These are phyloP conservation scores for Mycena vulgaris DNA, from an alignment of 768 basidiomycete genomes.

Conservation along the genomic window DNA sequence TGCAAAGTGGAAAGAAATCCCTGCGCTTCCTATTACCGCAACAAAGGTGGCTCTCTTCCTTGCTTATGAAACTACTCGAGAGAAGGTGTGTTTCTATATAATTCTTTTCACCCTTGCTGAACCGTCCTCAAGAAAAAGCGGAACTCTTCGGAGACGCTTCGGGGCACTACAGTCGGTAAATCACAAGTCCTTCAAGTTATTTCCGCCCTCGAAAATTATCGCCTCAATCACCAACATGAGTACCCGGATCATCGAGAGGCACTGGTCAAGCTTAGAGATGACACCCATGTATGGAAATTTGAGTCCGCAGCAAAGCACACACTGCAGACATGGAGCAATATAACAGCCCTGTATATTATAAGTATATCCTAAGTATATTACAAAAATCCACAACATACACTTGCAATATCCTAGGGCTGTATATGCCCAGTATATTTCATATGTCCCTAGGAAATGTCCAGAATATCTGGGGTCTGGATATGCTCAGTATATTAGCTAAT, in stretches of 20 bases:
- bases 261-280: not conserved
- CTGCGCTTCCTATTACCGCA: not conserved
- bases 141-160: not conserved
- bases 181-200: not conserved
- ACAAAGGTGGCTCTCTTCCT: not conserved
- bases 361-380: no score
- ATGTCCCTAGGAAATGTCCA: no score
- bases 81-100: not conserved
- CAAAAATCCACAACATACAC: no score
- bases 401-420: no score
- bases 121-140: not conserved
- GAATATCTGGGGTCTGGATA: no score
- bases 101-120: not conserved
- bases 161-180: not conserved
- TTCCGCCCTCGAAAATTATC: not conserved
- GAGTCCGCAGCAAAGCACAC: not conserved
- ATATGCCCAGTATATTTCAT: no score
- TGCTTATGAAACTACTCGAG: conserved; percentile 3
- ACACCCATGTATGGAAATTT: not conserved
- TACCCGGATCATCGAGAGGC: not conserved
- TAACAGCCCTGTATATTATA: no score
- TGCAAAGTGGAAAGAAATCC: not conserved
- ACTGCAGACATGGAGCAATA: no score
- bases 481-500: no score
- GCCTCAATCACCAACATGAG: not conserved